A percentile compares a stretch with the other conserved stretches of the same genome.
These are phyloP conservation scores for Euphorbia pulcherrima DNA, from an alignment of 345 rosid genomes.

Conservation along the genomic window DNA sequence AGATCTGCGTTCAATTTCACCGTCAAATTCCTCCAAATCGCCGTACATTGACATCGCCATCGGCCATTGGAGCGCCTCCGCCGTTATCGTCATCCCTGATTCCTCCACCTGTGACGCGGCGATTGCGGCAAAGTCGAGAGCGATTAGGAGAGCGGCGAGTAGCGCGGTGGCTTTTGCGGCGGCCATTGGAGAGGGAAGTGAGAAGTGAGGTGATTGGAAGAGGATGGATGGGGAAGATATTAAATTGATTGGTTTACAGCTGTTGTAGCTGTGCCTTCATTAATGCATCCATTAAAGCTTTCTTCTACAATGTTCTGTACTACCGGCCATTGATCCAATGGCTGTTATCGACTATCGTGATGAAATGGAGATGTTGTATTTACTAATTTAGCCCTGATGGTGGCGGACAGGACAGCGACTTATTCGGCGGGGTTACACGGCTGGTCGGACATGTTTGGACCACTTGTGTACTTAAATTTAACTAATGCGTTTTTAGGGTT, in stretches of 20 bases:
- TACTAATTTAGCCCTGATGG: background rate
- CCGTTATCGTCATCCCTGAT: conserved; percentile 29
- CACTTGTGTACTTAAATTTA: no score
- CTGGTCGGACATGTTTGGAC: background rate
- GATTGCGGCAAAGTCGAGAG: background rate
- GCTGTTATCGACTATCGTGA: background rate
- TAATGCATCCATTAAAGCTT: conserved; percentile 40
- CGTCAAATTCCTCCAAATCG: conserved; percentile 17
- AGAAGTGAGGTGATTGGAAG: background rate
- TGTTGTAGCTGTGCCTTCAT: conserved; percentile 40
- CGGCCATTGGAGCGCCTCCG: conserved; percentile 57
- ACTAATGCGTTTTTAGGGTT: no score
- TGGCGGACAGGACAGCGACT: background rate
- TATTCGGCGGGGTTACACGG: conserved; percentile 12
- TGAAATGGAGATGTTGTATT: no score
- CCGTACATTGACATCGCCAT: conserved; percentile 23
- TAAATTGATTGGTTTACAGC: conserved; percentile 50
- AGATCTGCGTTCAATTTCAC: conserved; percentile 44
- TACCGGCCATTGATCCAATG: background rate
- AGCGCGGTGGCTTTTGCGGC: conserved; percentile 16
- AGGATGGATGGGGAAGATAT: no score
- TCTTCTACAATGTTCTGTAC: conserved; percentile 7
- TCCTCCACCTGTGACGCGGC: conserved; percentile 31
- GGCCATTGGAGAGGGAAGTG: conserved; percentile 18
- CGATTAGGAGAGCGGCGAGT: background rate